Base-by-base conservation (phyloP, 179 eudicot species). In the Silene vulgaris region DNA sequence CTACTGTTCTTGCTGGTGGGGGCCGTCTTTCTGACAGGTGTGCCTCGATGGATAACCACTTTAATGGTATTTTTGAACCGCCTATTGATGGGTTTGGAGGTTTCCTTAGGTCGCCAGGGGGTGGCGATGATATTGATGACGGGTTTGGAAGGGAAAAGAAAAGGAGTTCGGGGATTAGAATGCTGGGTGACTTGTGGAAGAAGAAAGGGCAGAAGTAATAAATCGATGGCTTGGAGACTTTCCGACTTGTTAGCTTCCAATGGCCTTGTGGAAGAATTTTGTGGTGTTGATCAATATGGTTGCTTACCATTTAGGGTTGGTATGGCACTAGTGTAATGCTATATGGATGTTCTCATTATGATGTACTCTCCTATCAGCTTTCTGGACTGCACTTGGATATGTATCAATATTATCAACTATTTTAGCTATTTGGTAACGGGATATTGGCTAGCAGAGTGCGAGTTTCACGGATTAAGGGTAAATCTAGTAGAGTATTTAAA, bases 111-210 rank as follows among this genome's bases (percentile, higher is more conserved):
- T 88, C 91, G 6, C 91, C 91, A 0, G 91, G 84, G 8, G 73
- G 76, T 11, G 86, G 69, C 1, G 93, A 91, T 63, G 91, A 86
- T 14, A 61, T 19, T 1, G 96, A 90, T 73, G 94, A 89, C 52
- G 90, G 79, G 9, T 83, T 76, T 72, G 96, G 87, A 50, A 78
- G 75, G 28, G 95, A 87, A 26, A 94, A 87, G 86, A 85, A 88
- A 80, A 94, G 87, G 77, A 89, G 91, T n/a, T 83, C 92, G 0
- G 94, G 97, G 13, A 90, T 89, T 19, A 85, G 76, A 72, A 94
- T 90, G 94, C 82, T 94, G 20, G 98, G 97, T 30, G 98, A 94
- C 59, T 77, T 92, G 79, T 94, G 98, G 97, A 94, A 80, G 68
- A 94, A 92, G 93, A 94, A 87, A 76, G 90, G 88, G 7, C 94